These are phyloP conservation scores for Metschnikowia lunata DNA, from an alignment of 805 yeast genomes.

Conservation along the genomic window DNA sequence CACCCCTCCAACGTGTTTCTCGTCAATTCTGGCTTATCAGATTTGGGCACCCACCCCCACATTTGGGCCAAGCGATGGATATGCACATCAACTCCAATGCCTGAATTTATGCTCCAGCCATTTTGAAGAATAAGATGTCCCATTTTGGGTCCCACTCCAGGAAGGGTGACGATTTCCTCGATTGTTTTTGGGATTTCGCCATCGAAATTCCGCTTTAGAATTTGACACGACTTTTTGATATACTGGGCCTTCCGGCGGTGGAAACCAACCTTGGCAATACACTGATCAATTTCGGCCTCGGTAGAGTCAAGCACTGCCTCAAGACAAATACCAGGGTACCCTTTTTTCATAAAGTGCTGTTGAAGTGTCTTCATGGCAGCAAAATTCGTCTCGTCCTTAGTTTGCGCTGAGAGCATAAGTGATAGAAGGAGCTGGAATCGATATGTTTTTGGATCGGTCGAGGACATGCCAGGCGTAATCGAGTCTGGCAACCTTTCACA, in stretches of 20 bases:
- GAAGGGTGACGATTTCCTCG: constrained; percentile 60
- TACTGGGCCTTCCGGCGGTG: constrained; percentile 74
- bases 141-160: constrained; percentile 97
- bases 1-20: constrained; percentile 64
- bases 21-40: constrained; percentile 71
- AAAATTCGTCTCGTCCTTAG: constrained; percentile 82
- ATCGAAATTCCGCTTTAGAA: constrained; percentile 45
- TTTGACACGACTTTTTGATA: constrained; percentile 56
- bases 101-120: constrained; percentile 73
- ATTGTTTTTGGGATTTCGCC: constrained; percentile 74
- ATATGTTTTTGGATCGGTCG: constrained; percentile 34
- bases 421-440: constrained; percentile 76
- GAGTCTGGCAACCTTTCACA: constrained; percentile 59
- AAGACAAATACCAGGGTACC: constrained; percentile 49
- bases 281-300: constrained; percentile 54
- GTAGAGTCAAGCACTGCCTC: constrained; percentile 48
- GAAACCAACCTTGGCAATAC: constrained; percentile 82
- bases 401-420: constrained; percentile 84
- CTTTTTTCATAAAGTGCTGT: constrained; percentile 34
- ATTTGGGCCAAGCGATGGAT: constrained; percentile 72
- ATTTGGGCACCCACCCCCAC: constrained; percentile 70
- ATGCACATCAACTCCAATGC: constrained; percentile 95
- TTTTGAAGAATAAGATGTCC: constrained; percentile 74
- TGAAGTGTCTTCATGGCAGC: constrained; percentile 66
- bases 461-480: constrained; percentile 32